These are phyloP conservation scores for Quercus glauca DNA, from an alignment of 306 rosid species.

Conservation along the genomic window DNA sequence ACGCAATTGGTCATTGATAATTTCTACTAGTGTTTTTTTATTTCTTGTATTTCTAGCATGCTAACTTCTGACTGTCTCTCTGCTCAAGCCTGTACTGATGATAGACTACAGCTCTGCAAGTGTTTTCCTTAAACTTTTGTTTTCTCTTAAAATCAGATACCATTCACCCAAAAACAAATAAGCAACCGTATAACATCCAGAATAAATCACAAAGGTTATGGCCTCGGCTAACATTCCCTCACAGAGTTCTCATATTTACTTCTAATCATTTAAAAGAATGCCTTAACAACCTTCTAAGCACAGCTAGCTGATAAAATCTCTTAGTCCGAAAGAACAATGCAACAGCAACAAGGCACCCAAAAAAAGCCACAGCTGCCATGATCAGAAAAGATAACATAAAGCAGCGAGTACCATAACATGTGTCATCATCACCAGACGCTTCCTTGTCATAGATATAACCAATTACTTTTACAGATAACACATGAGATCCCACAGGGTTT, in stretches of 20 bases:
- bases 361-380: constrained; percentile 60
- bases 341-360: constrained; percentile 60
- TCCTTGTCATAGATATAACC: constrained; percentile 76
- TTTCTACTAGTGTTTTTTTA: too few relatives aligned
- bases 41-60: too few relatives aligned
- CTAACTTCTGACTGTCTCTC: too few relatives aligned
- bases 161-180: neutral
- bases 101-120: too few relatives aligned
- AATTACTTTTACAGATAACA: constrained; percentile 78
- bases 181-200: neutral
- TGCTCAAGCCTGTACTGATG: too few relatives aligned
- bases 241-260: neutral
- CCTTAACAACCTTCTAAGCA: constrained; percentile 45
- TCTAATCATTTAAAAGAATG: constrained; percentile 17
- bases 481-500: constrained; percentile 81
- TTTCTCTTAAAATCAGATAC: neutral
- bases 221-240: neutral
- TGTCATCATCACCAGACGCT: constrained; percentile 35
- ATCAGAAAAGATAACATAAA: constrained; percentile 70
- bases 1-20: too few relatives aligned
- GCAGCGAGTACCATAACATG: constrained; percentile 72
- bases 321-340: constrained; percentile 64
- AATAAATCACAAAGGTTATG: neutral
- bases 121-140: neutral
- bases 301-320: constrained; percentile 54